Percentiles rank a stretch among this genome's conserved stretches.
phyloP scores from a whole-genome alignment of 2,329 filamentous ascomycete genomes.

The Colletotrichum nymphaeae region DNA sequence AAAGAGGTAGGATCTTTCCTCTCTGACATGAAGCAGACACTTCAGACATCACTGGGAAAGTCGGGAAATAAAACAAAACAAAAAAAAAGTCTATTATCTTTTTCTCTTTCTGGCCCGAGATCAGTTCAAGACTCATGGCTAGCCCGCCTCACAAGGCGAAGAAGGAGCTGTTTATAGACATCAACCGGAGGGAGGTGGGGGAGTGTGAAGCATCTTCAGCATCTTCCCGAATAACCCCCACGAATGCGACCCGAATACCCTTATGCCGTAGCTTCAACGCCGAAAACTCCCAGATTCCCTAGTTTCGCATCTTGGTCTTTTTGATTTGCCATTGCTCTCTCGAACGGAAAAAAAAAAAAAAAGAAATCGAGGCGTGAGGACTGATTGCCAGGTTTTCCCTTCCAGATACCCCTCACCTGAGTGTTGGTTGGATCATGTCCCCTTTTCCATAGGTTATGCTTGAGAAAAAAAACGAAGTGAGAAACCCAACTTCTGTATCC shows the following conservation, averaged over 20 bases:
- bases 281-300: not conserved
- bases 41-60: not conserved
- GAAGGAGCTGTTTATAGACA: not conserved
- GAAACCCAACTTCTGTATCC: not conserved
- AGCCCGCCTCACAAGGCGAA: not conserved
- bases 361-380: not conserved
- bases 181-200: not conserved
- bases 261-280: not conserved
- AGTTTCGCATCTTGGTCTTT: not conserved
- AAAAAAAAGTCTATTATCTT: not conserved
- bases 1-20: too few relatives aligned
- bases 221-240: not conserved
- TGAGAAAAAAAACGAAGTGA: not conserved
- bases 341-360: not conserved
- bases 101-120: not conserved
- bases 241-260: not conserved
- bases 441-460: not conserved
- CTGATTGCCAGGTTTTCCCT: not conserved
- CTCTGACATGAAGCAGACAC: too few relatives aligned
- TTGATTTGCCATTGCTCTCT: not conserved
- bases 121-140: not conserved
- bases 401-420: not conserved
- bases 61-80: not conserved
- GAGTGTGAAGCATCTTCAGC: not conserved
- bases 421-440: not conserved